Base-by-base conservation (phyloP, 2,329 filamentous ascomycete genomes). In the Neonectria sp. region DNA sequence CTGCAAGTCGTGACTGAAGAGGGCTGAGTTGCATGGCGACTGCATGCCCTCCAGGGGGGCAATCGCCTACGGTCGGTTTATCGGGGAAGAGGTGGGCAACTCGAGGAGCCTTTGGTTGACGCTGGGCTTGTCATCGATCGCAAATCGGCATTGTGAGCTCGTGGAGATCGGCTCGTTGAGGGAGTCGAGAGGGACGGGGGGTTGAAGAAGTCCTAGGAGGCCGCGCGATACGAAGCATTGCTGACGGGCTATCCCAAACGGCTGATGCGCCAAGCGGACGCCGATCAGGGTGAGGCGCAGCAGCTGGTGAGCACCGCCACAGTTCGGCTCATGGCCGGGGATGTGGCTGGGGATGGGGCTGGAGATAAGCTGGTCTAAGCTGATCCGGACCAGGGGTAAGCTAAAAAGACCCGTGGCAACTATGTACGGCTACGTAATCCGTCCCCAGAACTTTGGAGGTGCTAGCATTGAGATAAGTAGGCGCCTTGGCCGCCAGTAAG, bases 1-100 rank as follows among this genome's bases (percentile, higher is more conserved):
- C 90, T 77, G 88, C 88, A 76, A 94, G 88, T 78, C 92, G 91
- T 82, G 90, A 92, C 83, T 93, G 93, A 73, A 93, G 83, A 75
- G 88, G 90, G 79, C 88, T 91, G 79, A 91, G 86, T 80, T 91
- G 83, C 87, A 89, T 89, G 71, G 75, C 80, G 77, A 69, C 74
- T 72, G 75, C 79, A 82, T 82, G 81, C 81, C 84, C 84, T 79
- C 80, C 75, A 76, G 77, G 80, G 63, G 63, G 81, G 79, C 77
- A 71, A 72, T 67, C 69, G 73, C 67, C 73, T 68, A 52, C 33
- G 37, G 51, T 48, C 59, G 62, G 37, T 60, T 31, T 71, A 68
- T 67, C 35, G 65, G 49, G 61, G 53, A 55, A 65, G 52, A 69
- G 52, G 58, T 57, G 53, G 52, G 57, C 59, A 68, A 52, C 53